A percentile compares a stretch with the other conserved stretches of the same genome.
phyloP scores from a whole-genome alignment of 768 basidiomycete genomes.

The Hygrophorus russula region DNA sequence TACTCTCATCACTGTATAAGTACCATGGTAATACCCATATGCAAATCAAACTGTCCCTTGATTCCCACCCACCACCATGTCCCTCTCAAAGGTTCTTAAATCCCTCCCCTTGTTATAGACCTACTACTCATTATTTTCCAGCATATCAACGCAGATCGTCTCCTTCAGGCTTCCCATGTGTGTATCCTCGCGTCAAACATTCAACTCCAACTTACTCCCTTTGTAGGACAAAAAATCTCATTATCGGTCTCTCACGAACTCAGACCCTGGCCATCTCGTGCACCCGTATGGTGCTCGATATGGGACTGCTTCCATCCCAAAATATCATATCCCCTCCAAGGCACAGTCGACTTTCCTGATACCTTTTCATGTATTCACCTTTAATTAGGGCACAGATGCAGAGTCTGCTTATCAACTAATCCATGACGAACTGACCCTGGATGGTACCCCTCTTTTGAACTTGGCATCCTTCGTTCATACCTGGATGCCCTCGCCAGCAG shows the following conservation, averaged over 20 bases:
- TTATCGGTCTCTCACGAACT: conserved; percentile 23
- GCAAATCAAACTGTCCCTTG: too few relatives aligned
- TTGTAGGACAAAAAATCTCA: conserved; percentile 36
- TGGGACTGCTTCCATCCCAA: conserved; percentile 57
- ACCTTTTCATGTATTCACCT: not conserved
- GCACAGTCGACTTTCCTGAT: conserved; percentile 15
- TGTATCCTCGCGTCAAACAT: conserved; percentile 4
- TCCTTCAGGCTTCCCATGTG: conserved; percentile 50
- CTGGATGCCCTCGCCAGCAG: conserved; percentile 43
- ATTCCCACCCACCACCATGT: conserved; percentile 26
- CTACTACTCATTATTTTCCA: conserved; percentile 14
- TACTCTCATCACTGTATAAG: too few relatives aligned
- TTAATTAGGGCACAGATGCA: conserved; percentile 40
- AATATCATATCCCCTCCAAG: conserved; percentile 51
- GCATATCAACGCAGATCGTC: conserved; percentile 59
- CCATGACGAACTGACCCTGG: conserved; percentile 46
- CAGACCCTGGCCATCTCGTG: conserved; percentile 18
- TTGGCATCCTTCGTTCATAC: conserved; percentile 54
- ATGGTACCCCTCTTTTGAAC: conserved; percentile 52
- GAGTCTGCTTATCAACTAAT: conserved; percentile 47
- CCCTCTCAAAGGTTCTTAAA: conserved; percentile 43
- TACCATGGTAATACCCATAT: too few relatives aligned
- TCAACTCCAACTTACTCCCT: conserved; percentile 3
- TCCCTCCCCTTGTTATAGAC: not conserved
- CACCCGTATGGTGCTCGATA: conserved; percentile 55